Conservation (phyloP, 345 rosid genomes). For the Eucalyptus pauciflora region DNA sequence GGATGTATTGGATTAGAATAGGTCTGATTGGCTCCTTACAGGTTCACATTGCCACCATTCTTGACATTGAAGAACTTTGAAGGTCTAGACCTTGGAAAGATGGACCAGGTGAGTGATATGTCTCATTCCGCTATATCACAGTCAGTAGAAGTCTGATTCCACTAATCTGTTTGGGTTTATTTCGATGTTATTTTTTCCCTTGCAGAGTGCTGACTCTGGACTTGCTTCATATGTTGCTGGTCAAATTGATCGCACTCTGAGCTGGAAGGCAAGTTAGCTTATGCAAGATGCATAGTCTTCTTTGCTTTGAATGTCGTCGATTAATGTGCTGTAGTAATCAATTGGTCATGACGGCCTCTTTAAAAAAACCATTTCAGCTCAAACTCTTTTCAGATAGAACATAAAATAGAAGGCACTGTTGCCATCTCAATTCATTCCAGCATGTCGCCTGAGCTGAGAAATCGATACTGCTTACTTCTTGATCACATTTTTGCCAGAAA, state of each 20-base stretch:
- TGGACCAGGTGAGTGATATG: conserved; percentile 32
- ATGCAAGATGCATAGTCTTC: background rate
- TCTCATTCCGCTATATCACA: background rate
- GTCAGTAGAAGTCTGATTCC: background rate
- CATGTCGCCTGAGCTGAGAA: background rate
- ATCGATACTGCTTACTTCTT: background rate
- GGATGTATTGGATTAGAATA: background rate
- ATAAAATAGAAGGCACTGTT: background rate
- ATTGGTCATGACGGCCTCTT: background rate
- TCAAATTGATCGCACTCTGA: conserved; percentile 73
- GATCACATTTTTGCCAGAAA: background rate
- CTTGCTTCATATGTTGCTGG: conserved; percentile 85
- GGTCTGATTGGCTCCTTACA: conserved; percentile 5
- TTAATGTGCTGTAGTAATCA: background rate
- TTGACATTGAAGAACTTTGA: conserved; percentile 90
- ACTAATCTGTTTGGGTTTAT: background rate
- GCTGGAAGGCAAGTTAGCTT: conserved; percentile 60
- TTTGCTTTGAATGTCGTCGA: background rate
- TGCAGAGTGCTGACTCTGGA: conserved; percentile 79
- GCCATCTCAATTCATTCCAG: background rate
- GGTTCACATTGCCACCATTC: conserved; percentile 61
- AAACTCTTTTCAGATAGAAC: background rate
- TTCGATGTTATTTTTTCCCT: background rate
- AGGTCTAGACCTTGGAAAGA: conserved; percentile 71
- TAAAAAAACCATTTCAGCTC: background rate